A percentile compares a stretch with the other conserved stretches of the same genome.
Evolutionary conservation across 2,329 filamentous ascomycete genomes (phyloP).

Genomic region (Penicillium polonicum): DNA sequence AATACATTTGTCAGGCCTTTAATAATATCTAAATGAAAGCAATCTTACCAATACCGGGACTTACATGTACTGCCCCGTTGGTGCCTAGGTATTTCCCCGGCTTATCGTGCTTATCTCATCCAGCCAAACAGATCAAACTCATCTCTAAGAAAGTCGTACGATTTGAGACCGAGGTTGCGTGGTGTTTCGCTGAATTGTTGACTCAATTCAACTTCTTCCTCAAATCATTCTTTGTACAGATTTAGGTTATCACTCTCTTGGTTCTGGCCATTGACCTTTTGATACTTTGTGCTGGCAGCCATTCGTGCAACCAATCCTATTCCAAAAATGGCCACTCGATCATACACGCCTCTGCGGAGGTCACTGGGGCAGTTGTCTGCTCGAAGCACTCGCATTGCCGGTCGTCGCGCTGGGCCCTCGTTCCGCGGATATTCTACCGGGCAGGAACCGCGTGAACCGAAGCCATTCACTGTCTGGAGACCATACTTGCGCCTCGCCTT

Average conservation of each 20-base stretch:
- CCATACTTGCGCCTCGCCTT: conserved; percentile 51
- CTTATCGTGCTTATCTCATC: conserved; percentile 21
- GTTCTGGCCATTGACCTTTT: neutral
- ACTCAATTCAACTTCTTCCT: neutral
- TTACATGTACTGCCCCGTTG: neutral
- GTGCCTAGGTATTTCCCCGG: neutral
- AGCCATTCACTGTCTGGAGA: conserved; percentile 41
- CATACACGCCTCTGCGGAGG: conserved; percentile 37
- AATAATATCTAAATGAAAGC: neutral
- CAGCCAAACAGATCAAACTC: conserved; percentile 19
- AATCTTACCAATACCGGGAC: neutral
- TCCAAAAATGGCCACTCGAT: conserved; percentile 34
- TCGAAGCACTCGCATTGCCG: conserved; percentile 21
- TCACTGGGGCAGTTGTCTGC: conserved; percentile 30
- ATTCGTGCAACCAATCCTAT: conserved; percentile 1
- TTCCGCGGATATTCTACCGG: conserved; percentile 30
- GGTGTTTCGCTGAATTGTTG: neutral
- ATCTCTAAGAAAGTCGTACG: conserved; percentile 14
- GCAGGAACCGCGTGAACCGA: conserved; percentile 21
- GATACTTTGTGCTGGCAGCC: neutral
- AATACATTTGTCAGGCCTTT: neutral
- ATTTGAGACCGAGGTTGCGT: conserved; percentile 8
- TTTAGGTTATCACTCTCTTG: neutral
- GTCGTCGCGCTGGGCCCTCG: conserved; percentile 19
- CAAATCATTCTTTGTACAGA: neutral